These are phyloP conservation scores for Fusarium nygamai DNA, from an alignment of 2,329 filamentous ascomycete genomes.

Conservation along the genomic window DNA sequence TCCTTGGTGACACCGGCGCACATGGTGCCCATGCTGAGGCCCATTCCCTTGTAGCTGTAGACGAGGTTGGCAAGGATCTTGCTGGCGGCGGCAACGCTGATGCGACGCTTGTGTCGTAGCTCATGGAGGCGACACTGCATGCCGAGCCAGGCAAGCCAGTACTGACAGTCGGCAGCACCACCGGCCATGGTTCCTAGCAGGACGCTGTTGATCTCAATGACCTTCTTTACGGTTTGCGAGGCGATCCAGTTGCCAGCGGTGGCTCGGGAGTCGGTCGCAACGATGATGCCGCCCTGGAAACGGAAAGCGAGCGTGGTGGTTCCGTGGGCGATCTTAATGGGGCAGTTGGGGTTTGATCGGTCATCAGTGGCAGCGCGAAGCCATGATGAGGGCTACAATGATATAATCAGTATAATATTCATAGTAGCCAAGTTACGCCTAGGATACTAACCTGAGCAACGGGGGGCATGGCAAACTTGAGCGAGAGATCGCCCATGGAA, in stretches of 20 bases:
- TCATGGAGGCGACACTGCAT: slow-evolving; percentile 99
- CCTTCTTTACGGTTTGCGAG: slow-evolving; percentile 99
- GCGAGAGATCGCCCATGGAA: slow-evolving; percentile 78
- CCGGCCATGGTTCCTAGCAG: slow-evolving; percentile 98
- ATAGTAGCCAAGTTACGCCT: neutral
- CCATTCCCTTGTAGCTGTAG: slow-evolving; percentile 99
- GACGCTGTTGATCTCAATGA: slow-evolving; percentile 96
- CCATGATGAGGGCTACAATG: slow-evolving; percentile 82
- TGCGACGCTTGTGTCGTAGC: slow-evolving; percentile 98
- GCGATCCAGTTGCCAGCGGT: slow-evolving; percentile 99
- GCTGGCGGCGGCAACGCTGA: slow-evolving; percentile 94
- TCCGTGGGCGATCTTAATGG: slow-evolving; percentile 99
- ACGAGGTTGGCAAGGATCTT: slow-evolving; percentile 99
- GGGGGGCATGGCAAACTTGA: slow-evolving; percentile 95
- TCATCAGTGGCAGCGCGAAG: slow-evolving; percentile 97
- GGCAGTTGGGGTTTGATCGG: slow-evolving; percentile 93
- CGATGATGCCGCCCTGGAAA: slow-evolving; percentile 98
- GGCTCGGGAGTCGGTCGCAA: slow-evolving; percentile 96
- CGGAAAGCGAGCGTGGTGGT: slow-evolving; percentile 98
- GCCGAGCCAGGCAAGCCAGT: slow-evolving; percentile 98
- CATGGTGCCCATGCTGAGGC: slow-evolving; percentile 99
- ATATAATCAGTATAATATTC: slow-evolving; percentile 4
- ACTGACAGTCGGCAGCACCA: slow-evolving; percentile 98
- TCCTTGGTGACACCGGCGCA: slow-evolving; percentile 95
- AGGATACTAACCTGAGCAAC: slow-evolving; percentile 78